These are phyloP conservation scores for Teratosphaeria destructans DNA, from an alignment of 2,329 filamentous ascomycete genomes.

Conservation along the genomic window DNA sequence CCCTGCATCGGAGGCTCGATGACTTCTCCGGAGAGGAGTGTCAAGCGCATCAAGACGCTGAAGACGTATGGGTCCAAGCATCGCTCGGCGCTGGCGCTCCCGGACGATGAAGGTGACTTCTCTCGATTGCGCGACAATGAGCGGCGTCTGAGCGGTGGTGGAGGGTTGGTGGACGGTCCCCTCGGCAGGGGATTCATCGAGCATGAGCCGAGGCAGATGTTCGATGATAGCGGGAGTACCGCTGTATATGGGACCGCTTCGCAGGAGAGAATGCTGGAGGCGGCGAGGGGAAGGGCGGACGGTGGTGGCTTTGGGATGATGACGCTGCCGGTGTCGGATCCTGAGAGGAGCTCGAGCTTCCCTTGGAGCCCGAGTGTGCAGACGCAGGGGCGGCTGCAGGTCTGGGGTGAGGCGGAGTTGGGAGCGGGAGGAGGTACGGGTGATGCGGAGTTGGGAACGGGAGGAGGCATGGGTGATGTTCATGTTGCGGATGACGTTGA, in stretches of 20 bases:
- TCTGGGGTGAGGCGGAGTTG: neutral
- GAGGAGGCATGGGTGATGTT: neutral
- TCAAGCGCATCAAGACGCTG: slow-evolving; percentile 15
- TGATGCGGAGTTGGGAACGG: neutral
- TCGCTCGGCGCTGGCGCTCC: neutral
- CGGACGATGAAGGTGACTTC: slow-evolving; percentile 5
- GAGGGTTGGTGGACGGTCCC: slow-evolving; percentile 2
- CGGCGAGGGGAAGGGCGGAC: slow-evolving; percentile 12
- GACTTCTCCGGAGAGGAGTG: slow-evolving; percentile 4
- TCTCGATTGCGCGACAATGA: neutral
- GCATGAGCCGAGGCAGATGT: slow-evolving; percentile 32
- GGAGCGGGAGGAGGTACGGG: neutral
- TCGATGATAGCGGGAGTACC: slow-evolving; percentile 33
- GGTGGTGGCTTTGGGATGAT: neutral
- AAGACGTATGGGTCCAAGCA: slow-evolving; percentile 10
- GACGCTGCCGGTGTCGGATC: slow-evolving; percentile 3
- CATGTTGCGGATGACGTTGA: neutral
- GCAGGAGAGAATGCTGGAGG: slow-evolving; percentile 30
- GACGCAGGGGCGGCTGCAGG: neutral
- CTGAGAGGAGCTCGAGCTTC: slow-evolving; percentile 15
- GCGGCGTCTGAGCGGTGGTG: slow-evolving; percentile 4
- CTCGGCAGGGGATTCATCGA: slow-evolving; percentile 23
- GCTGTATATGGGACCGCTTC: slow-evolving; percentile 32
- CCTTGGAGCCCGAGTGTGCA: slow-evolving; percentile 15
- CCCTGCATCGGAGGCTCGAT: neutral